Evolutionary conservation across 805 yeast genomes (phyloP).

Genomic region (Wickerhamiella cacticola): DNA sequence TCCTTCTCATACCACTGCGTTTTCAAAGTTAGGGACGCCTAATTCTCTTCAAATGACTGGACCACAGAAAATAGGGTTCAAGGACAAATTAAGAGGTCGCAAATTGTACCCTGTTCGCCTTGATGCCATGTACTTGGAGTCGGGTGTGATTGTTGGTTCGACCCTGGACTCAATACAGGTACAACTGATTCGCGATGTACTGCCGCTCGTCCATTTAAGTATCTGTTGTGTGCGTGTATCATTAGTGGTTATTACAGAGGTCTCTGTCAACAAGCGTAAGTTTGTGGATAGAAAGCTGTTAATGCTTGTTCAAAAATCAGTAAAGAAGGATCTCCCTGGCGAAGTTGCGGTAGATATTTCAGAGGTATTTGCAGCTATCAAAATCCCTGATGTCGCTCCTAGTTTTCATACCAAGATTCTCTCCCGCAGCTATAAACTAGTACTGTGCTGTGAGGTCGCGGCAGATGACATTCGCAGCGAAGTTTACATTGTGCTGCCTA

Average conservation of each 20-base stretch:
- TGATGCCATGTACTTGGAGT: slow-evolving; percentile 5
- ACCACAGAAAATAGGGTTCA: background rate
- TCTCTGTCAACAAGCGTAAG: slow-evolving; percentile 7
- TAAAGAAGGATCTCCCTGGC: background rate
- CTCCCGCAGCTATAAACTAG: slow-evolving; percentile 1
- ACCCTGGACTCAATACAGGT: background rate
- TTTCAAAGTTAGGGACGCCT: background rate
- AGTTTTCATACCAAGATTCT: slow-evolving; percentile 7
- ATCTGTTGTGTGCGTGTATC: background rate
- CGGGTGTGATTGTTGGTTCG: background rate
- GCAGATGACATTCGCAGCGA: background rate
- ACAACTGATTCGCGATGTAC: slow-evolving; percentile 2
- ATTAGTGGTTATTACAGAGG: slow-evolving; percentile 1
- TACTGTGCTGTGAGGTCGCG: background rate
- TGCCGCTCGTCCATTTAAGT: background rate
- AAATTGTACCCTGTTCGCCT: slow-evolving; percentile 3
- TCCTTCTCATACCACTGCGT: background rate
- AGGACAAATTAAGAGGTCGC: slow-evolving; percentile 2
- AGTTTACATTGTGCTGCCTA: background rate
- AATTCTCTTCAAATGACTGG: background rate
- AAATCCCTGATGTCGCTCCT: background rate
- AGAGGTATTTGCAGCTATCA: background rate
- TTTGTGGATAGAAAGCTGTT: slow-evolving; percentile 1
- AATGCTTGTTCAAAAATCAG: background rate
- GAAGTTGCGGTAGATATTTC: slow-evolving; percentile 4